Evolutionary conservation across 179 eudicot genomes (phyloP).

Genomic region (Beta corolliflora): DNA sequence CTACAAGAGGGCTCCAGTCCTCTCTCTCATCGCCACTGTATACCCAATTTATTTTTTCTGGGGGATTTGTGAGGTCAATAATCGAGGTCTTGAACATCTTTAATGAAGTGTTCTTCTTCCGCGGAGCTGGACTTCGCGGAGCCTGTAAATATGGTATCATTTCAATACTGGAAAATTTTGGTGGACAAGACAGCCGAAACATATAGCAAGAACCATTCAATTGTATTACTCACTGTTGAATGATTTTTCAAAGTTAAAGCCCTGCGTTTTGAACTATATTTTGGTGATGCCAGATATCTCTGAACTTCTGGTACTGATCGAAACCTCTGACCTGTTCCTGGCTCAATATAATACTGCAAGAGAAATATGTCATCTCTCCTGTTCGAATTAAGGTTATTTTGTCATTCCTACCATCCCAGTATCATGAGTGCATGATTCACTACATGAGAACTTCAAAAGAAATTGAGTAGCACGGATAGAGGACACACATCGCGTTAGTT

Average conservation of each 20-base stretch:
- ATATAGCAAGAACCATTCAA: background rate
- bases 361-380: conserved; percentile 10
- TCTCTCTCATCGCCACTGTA: conserved; percentile 53
- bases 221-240: conserved; percentile 40
- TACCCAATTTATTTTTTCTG: conserved; percentile 70
- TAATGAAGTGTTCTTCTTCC: conserved; percentile 38
- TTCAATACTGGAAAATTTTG: conserved; percentile 6
- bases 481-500: background rate
- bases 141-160: conserved; percentile 14
- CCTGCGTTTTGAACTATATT: conserved; percentile 30
- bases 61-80: conserved; percentile 46
- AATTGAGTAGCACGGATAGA: background rate
- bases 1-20: conserved; percentile 62
- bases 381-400: background rate
- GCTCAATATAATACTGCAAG: conserved; percentile 77
- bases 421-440: background rate
- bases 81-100: conserved; percentile 35
- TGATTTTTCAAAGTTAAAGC: conserved; percentile 41
- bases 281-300: conserved; percentile 32
- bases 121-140: conserved; percentile 37
- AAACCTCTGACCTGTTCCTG: conserved; percentile 58
- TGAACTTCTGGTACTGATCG: conserved; percentile 53
- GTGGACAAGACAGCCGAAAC: background rate
- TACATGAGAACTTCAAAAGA: background rate
- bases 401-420: background rate